Evolutionary conservation across 371 early-diverging fungal genomes (phyloP).

Genomic region (Mortierella sp.): DNA sequence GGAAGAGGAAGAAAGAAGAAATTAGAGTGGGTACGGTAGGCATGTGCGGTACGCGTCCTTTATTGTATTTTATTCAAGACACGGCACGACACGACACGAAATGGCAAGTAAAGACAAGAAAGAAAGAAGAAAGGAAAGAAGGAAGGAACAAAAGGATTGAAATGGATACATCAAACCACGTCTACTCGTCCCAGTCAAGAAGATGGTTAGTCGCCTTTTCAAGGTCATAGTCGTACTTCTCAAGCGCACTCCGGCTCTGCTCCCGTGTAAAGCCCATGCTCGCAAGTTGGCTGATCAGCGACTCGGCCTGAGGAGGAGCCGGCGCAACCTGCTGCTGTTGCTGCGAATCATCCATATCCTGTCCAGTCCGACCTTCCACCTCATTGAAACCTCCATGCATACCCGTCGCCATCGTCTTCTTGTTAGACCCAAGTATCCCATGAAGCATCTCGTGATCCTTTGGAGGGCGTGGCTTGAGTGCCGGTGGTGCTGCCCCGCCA

Average conservation of each 20-base stretch:
- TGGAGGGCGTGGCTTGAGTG: conserved; percentile 34
- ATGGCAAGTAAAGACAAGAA: neutral
- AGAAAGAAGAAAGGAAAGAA: neutral
- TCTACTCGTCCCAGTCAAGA: conserved; percentile 69
- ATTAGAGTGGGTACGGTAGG: too few species aligned
- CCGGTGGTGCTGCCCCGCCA: conserved; percentile 13
- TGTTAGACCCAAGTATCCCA: conserved; percentile 13
- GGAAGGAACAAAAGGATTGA: neutral
- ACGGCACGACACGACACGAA: too few species aligned
- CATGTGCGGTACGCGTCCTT: too few species aligned
- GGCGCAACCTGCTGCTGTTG: conserved; percentile 29
- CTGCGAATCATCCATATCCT: conserved; percentile 17
- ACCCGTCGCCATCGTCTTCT: conserved; percentile 18
- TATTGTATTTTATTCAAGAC: too few species aligned
- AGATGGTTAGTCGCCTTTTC: conserved; percentile 86
- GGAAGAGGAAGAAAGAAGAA: too few species aligned
- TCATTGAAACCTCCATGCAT: conserved; percentile 11
- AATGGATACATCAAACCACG: neutral
- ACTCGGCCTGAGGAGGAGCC: conserved; percentile 45
- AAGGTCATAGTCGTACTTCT: conserved; percentile 84
- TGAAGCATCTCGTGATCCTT: conserved; percentile 46
- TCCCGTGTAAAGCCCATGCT: conserved; percentile 87
- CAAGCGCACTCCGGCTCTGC: conserved; percentile 83
- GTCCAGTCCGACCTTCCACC: neutral
- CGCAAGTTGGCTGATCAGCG: conserved; percentile 66